phyloP scores from a whole-genome alignment of 805 yeast genomes.

The Monosporozyma siamensis region DNA sequence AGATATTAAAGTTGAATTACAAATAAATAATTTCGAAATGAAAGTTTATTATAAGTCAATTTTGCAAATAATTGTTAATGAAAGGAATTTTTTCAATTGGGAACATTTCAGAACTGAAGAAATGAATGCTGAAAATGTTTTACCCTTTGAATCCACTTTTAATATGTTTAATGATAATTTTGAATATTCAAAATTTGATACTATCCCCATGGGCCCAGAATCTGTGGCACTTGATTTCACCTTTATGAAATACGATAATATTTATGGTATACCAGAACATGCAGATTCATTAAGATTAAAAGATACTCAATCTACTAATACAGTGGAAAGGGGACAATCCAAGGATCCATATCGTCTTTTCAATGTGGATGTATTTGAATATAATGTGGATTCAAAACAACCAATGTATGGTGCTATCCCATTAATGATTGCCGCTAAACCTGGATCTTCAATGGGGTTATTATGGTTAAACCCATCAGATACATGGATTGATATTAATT shows the following conservation, averaged over 20 bases:
- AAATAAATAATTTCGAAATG: constrained; percentile 32
- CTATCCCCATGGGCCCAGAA: constrained; percentile 78
- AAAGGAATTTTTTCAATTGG: constrained; percentile 58
- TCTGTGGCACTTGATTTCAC: constrained; percentile 72
- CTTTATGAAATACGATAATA: constrained; percentile 49
- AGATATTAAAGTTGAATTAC: constrained; percentile 35
- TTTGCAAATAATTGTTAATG: constrained; percentile 53
- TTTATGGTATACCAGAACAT: constrained; percentile 96
- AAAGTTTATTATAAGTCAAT: constrained; percentile 38
- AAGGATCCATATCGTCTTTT: constrained; percentile 68
- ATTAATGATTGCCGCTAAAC: constrained; percentile 61
- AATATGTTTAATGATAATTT: constrained; percentile 67
- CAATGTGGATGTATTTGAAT: constrained; percentile 94
- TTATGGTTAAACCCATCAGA: constrained; percentile 94
- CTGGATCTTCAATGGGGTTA: constrained; percentile 54
- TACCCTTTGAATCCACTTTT: constrained; percentile 52
- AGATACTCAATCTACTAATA: constrained; percentile 41
- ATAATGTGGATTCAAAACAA: constrained; percentile 68
- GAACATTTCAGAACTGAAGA: constrained; percentile 64
- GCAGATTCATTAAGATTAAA: constrained; percentile 70
- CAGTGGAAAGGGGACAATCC: background rate
- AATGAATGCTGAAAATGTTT: constrained; percentile 34
- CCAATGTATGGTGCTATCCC: constrained; percentile 97
- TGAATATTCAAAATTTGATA: constrained; percentile 55
- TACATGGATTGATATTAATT: constrained; percentile 67